Percentiles rank a stretch among this genome's conserved stretches.
phyloP scores from a whole-genome alignment of 163 green algal genomes.

The Trebouxiophyceae sp. region DNA sequence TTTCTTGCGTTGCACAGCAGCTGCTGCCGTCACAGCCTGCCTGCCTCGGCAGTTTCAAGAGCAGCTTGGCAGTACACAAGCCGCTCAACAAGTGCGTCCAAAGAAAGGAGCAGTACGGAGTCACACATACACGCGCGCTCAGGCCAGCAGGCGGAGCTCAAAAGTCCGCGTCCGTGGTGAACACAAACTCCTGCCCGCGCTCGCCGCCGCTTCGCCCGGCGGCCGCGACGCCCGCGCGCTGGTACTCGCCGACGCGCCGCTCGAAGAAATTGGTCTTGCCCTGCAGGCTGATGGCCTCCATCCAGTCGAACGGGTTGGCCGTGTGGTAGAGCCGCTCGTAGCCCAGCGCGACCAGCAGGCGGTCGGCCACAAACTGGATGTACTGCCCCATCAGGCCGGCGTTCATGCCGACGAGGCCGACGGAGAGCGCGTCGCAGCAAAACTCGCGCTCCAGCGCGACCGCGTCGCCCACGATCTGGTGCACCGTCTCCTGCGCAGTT shows the following conservation, averaged over 20 bases:
- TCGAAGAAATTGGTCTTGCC: slow-evolving; percentile 92
- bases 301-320: slow-evolving; percentile 80
- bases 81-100: too few relatives aligned
- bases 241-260: slow-evolving; percentile 77
- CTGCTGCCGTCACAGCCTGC: too few relatives aligned
- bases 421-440: slow-evolving; percentile 62
- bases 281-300: slow-evolving; percentile 79
- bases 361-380: slow-evolving; percentile 87
- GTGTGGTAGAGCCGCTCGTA: slow-evolving; percentile 58
- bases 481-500: slow-evolving; percentile 25
- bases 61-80: too few relatives aligned
- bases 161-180: slow-evolving; percentile 12
- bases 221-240: slow-evolving; percentile 69
- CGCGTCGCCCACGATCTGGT: slow-evolving; percentile 65
- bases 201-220: not conserved
- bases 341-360: slow-evolving; percentile 58
- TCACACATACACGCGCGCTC: too few relatives aligned
- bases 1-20: too few relatives aligned
- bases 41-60: too few relatives aligned
- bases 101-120: too few relatives aligned
- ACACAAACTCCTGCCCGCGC: slow-evolving; percentile 5
- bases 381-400: slow-evolving; percentile 78
- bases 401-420: slow-evolving; percentile 88
- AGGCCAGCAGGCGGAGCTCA: too few relatives aligned
- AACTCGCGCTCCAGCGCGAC: slow-evolving; percentile 84